Conservation (phyloP, 306 rosid species). For the Fagus crenata region DNA sequence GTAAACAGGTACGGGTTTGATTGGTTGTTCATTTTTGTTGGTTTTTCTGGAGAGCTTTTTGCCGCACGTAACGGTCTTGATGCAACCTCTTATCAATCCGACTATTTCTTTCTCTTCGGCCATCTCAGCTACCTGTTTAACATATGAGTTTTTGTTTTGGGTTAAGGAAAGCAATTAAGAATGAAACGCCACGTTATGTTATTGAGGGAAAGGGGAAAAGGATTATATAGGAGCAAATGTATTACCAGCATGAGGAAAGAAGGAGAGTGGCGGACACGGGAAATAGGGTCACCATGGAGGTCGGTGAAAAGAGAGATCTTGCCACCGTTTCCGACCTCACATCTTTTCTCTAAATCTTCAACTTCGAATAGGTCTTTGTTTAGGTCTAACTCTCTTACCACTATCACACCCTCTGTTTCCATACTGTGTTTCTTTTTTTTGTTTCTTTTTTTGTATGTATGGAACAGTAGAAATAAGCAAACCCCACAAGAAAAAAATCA, state of each 20-base stretch:
- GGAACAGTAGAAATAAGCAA: neutral
- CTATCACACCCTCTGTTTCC: constrained; percentile 11
- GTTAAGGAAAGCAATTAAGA: neutral
- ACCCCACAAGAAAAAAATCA: neutral
- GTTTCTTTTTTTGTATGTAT: neutral
- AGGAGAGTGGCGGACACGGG: constrained; percentile 97
- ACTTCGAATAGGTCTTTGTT: constrained; percentile 49
- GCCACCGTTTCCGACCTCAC: constrained; percentile 82
- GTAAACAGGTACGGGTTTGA: constrained; percentile 57
- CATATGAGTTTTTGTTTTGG: neutral
- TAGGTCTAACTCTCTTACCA: constrained; percentile 57
- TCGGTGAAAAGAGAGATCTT: constrained; percentile 76
- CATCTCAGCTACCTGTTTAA: constrained; percentile 71
- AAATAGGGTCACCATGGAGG: constrained; percentile 89
- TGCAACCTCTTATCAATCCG: constrained; percentile 93
- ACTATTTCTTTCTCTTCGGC: constrained; percentile 62
- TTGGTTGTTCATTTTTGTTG: constrained; percentile 4
- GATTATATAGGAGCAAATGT: neutral
- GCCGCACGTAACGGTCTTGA: constrained; percentile 86
- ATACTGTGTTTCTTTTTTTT: constrained; percentile 8
- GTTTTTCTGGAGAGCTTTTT: constrained; percentile 49
- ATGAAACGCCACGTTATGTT: too few species aligned
- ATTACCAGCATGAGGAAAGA: constrained; percentile 88
- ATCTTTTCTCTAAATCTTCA: constrained; percentile 71
- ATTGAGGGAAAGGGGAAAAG: constrained; percentile 3